A percentile compares a stretch with the other conserved stretches of the same genome.
These are phyloP conservation scores for Parmales sp. DNA, from an alignment of 108 stramenopile genomes.

Conservation along the genomic window DNA sequence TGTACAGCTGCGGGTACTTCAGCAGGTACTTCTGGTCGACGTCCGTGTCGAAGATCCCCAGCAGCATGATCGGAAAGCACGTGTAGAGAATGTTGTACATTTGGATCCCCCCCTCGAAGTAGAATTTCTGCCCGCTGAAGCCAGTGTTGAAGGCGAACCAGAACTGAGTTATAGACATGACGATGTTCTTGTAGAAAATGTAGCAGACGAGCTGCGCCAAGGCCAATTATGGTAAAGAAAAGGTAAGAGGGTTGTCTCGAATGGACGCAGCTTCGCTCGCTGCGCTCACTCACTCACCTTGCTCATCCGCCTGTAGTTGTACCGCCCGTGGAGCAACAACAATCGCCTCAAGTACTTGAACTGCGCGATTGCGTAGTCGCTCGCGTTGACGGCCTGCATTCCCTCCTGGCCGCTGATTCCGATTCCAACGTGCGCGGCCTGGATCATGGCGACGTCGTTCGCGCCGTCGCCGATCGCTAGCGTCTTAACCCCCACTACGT, in stretches of 20 bases:
- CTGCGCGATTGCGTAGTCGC: constrained; percentile 27
- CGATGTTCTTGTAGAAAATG: constrained; percentile 58
- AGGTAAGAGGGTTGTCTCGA: too few relatives aligned
- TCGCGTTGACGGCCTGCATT: constrained; percentile 26
- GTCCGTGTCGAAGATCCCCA: constrained; percentile 51
- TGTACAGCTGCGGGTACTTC: constrained; percentile 30
- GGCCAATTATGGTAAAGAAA: too few relatives aligned
- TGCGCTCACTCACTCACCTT: too few relatives aligned
- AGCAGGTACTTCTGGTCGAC: constrained; percentile 20
- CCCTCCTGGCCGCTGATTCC: constrained; percentile 55
- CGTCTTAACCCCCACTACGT: constrained; percentile 31
- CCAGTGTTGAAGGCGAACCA: constrained; percentile 23
- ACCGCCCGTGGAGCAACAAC: constrained; percentile 37
- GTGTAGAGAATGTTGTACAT: constrained; percentile 41
- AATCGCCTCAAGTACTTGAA: constrained; percentile 29
- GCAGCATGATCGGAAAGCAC: constrained; percentile 38
- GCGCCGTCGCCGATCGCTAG: constrained; percentile 52
- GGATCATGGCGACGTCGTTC: constrained; percentile 60
- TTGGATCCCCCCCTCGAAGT: constrained; percentile 16
- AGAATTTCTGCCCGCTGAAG: constrained; percentile 32
- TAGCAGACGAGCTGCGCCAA: constrained; percentile 36
- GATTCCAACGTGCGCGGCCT: constrained; percentile 54
- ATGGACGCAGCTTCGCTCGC: too few relatives aligned
- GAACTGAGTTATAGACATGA: constrained; percentile 43
- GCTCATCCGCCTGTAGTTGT: constrained; percentile 32